Evolutionary conservation across 768 basidiomycete species (phyloP).

Genomic region (Xanthoconium stramineum): DNA sequence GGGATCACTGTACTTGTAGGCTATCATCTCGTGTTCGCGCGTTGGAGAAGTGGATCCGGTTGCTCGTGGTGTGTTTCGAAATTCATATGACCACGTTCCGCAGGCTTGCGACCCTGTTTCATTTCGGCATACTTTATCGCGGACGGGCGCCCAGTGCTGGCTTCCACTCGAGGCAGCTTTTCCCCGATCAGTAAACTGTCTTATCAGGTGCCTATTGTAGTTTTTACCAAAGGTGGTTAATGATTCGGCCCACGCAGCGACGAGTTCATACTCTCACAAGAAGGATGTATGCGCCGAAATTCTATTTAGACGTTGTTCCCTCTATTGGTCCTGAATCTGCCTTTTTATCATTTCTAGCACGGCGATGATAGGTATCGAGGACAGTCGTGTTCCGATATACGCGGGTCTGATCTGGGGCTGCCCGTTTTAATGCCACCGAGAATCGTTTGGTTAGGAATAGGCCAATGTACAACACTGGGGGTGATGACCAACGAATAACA

Average conservation of each 20-base stretch:
- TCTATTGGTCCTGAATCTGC: background rate
- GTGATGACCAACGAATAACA: too few relatives aligned
- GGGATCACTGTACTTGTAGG: background rate
- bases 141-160: slow-evolving; percentile 4
- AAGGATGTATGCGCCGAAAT: background rate
- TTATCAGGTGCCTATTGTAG: background rate
- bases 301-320: background rate
- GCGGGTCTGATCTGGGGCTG: background rate
- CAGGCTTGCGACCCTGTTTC: slow-evolving; percentile 26
- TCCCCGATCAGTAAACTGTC: slow-evolving; percentile 16
- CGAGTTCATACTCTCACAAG: background rate
- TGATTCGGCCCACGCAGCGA: background rate
- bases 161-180: slow-evolving; percentile 14
- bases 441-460: too few relatives aligned
- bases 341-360: slow-evolving; percentile 2
- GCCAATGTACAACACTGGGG: background rate
- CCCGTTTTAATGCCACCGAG: background rate
- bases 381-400: slow-evolving; percentile 2
- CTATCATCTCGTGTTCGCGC: background rate
- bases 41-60: background rate
- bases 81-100: background rate
- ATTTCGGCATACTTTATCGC: slow-evolving; percentile 25
- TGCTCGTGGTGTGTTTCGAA: slow-evolving; percentile 1
- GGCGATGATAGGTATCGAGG: slow-evolving; percentile 1
- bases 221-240: slow-evolving; percentile 5